These are phyloP conservation scores for Citrus trifoliata DNA, from an alignment of 345 rosid species.

Conservation along the genomic window DNA sequence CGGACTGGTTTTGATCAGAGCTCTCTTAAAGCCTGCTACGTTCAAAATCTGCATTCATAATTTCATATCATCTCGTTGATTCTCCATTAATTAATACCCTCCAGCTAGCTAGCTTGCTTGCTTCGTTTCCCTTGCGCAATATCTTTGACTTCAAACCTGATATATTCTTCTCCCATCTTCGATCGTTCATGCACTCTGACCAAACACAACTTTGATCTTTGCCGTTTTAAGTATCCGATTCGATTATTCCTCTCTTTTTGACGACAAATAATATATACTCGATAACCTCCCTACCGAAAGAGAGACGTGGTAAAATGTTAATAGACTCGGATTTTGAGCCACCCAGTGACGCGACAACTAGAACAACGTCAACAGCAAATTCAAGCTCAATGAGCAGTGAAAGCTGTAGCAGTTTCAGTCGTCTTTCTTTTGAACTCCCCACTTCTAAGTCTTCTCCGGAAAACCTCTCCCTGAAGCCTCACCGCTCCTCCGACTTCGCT, in stretches of 20 bases:
- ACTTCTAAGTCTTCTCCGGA: slow-evolving; percentile 31
- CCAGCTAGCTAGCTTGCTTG: too few species aligned
- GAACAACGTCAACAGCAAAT: slow-evolving; percentile 15
- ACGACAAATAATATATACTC: not conserved
- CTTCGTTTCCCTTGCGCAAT: not conserved
- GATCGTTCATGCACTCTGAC: not conserved
- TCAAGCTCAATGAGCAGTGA: slow-evolving; percentile 72
- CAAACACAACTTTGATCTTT: not conserved
- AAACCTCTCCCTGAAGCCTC: slow-evolving; percentile 57
- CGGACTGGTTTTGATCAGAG: slow-evolving; percentile 28
- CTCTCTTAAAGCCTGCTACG: slow-evolving; percentile 17
- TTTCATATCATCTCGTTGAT: not conserved
- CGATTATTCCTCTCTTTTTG: slow-evolving; percentile 2
- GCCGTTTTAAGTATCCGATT: slow-evolving; percentile 13
- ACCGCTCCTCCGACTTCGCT: slow-evolving; percentile 80
- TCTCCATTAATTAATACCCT: slow-evolving; percentile 3
- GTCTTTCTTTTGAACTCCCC: slow-evolving; percentile 68
- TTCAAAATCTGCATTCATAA: slow-evolving; percentile 19
- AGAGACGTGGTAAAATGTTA: slow-evolving; percentile 25
- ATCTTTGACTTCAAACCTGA: slow-evolving; percentile 3
- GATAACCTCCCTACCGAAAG: not conserved
- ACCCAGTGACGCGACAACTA: slow-evolving; percentile 38
- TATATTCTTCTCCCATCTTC: not conserved
- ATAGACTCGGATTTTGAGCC: slow-evolving; percentile 40
- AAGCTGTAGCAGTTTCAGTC: slow-evolving; percentile 66